These are phyloP conservation scores for Physcomitrium patens DNA, from an alignment of 225 moss, liverwort and hornwort genomes.

Conservation along the genomic window DNA sequence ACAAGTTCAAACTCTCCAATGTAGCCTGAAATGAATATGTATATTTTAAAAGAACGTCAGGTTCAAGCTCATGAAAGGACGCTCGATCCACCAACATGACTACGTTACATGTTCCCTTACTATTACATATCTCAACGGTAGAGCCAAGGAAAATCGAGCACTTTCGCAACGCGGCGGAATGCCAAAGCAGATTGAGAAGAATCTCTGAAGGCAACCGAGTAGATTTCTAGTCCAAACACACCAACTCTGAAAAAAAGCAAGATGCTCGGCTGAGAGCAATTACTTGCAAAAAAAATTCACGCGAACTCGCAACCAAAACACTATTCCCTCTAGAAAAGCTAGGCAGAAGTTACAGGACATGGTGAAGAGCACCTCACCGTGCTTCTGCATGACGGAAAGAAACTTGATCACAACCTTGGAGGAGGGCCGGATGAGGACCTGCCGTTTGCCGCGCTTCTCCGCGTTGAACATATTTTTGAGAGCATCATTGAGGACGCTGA, in stretches of 20 bases:
- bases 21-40: slow-evolving; percentile 33
- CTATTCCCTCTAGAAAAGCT: too few relatives aligned
- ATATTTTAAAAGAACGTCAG: background rate
- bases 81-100: too few relatives aligned
- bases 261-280: background rate
- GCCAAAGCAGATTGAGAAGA: too few relatives aligned
- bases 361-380: slow-evolving; percentile 29
- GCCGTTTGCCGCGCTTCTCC: slow-evolving; percentile 64
- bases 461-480: slow-evolving; percentile 71
- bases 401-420: slow-evolving; percentile 17
- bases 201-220: too few relatives aligned
- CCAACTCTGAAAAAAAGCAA: background rate
- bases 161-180: too few relatives aligned
- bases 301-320: too few relatives aligned
- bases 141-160: too few relatives aligned
- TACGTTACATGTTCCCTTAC: too few relatives aligned
- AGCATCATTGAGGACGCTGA: slow-evolving; percentile 62
- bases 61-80: too few relatives aligned
- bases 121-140: too few relatives aligned
- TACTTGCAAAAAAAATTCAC: background rate
- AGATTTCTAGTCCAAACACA: too few relatives aligned
- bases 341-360: background rate
- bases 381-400: slow-evolving; percentile 59
- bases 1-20: slow-evolving; percentile 67
- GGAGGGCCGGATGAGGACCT: slow-evolving; percentile 55